Evolutionary conservation across 2,329 filamentous ascomycete species (phyloP).

Genomic region (Tolypocladium tropicale): DNA sequence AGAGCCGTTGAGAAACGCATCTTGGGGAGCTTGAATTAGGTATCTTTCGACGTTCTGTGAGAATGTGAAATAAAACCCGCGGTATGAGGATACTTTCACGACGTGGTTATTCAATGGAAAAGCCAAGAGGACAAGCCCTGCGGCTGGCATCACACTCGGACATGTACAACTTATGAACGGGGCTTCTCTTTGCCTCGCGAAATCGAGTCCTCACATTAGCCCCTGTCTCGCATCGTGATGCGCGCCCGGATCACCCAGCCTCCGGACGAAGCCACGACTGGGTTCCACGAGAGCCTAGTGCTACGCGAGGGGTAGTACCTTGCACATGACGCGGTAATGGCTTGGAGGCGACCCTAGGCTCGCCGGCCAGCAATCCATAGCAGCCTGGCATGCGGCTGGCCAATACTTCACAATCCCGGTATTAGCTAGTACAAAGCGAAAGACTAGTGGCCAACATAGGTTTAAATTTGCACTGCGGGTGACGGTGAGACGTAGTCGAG

Average conservation of each 20-base stretch:
- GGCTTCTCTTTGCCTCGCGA: too few species aligned
- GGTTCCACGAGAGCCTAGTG: background rate
- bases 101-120: background rate
- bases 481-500: background rate
- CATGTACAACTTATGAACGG: background rate
- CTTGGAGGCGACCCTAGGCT: background rate
- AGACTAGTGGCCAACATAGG: background rate
- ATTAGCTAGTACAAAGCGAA: background rate
- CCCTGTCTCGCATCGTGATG: background rate
- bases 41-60: background rate
- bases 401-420: background rate
- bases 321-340: background rate
- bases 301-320: background rate
- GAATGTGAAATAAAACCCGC: background rate
- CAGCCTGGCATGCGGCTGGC: background rate
- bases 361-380: background rate
- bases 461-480: background rate
- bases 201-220: background rate
- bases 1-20: conserved; percentile 3
- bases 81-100: background rate
- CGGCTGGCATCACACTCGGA: background rate
- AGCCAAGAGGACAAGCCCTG: background rate
- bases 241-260: background rate
- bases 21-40: background rate
- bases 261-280: background rate